These are phyloP conservation scores for Arabis alpina DNA, from an alignment of 345 rosid species.

Conservation along the genomic window DNA sequence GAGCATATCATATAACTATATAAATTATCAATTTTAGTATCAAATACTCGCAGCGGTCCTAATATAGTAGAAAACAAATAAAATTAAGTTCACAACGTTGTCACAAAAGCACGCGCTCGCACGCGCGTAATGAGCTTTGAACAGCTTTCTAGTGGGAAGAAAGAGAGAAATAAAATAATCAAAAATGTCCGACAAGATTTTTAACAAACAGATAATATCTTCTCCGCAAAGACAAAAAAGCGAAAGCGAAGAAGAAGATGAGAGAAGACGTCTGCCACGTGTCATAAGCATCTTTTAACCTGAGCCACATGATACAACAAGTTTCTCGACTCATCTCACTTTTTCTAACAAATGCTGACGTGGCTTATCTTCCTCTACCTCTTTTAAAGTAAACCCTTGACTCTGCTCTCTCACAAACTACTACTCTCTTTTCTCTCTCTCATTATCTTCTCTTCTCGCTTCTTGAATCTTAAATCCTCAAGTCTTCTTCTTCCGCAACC, in stretches of 20 bases:
- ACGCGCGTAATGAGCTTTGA: conserved; percentile 24
- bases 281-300: conserved; percentile 46
- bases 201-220: conserved; percentile 45
- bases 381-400: conserved; percentile 33
- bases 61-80: not conserved
- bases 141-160: not conserved
- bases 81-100: conserved; percentile 22
- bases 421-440: conserved; percentile 16
- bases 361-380: conserved; percentile 47
- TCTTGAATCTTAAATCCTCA: not conserved
- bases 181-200: conserved; percentile 42
- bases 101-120: conserved; percentile 33
- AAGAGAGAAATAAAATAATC: not conserved
- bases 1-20: too few species aligned
- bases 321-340: conserved; percentile 50
- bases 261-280: conserved; percentile 33
- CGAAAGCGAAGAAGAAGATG: conserved; percentile 31
- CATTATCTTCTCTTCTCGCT: not conserved
- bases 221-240: conserved; percentile 44
- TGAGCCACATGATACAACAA: conserved; percentile 68
- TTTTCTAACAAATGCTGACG: conserved; percentile 50
- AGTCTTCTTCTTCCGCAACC: conserved; percentile 32
- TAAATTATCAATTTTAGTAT: too few species aligned
- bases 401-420: conserved; percentile 4
- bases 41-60: too few species aligned